Base-by-base conservation (phyloP, 2,329 filamentous ascomycete genomes). In the Phialophora tarda region DNA sequence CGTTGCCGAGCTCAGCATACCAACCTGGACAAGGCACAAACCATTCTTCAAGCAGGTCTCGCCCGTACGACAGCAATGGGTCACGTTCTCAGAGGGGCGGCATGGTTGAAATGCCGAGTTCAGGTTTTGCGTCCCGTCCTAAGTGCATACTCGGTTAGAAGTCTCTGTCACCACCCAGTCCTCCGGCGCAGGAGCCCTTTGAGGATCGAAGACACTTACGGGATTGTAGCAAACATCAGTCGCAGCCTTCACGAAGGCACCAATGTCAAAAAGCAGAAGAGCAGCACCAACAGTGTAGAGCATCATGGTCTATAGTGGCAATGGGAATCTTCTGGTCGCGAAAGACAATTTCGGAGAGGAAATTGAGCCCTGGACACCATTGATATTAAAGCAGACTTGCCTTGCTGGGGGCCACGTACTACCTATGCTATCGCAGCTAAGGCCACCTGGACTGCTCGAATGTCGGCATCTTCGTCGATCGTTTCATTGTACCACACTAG, bases 41-140 rank as follows among this genome's bases (percentile, higher is more conserved):
- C 62, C 62, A 14, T 59, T 64, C 44, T 64, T 58, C 30, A 64
- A 24, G 28, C 62, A 64, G 26, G 55, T 64, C 23, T 47, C 24
- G 28, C 17, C 47, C 14, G 7, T 10, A 14, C 26, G 26, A 30
- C 62, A 64, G 26, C 62, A 64, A 41, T 64, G 55, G 3, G 62
- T 64, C 23, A 59, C 41, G 7, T 64, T 59, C 4, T 41, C 55
- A 17, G 54, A 24, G 21, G 54, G 54, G 24, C 59, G 26, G 47
- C 62, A 64, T 10, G 62, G 62, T 23, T 26, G 32, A 48, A 34
- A 59, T 14, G 38, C 51, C 12, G 38, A 14, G 5, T 21, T 51
- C 24, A 12, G 17, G 7, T 54, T 64, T 21, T 53, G 54, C 12
- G 54, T 59, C 3, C 62, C 62, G 44, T 64, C 62, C 47, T 55